Percentiles rank a stretch among this genome's conserved stretches.
Evolutionary conservation across 1,139 yeast genomes (phyloP).

Genomic region (Yamadazyma spencermartinsiae): DNA sequence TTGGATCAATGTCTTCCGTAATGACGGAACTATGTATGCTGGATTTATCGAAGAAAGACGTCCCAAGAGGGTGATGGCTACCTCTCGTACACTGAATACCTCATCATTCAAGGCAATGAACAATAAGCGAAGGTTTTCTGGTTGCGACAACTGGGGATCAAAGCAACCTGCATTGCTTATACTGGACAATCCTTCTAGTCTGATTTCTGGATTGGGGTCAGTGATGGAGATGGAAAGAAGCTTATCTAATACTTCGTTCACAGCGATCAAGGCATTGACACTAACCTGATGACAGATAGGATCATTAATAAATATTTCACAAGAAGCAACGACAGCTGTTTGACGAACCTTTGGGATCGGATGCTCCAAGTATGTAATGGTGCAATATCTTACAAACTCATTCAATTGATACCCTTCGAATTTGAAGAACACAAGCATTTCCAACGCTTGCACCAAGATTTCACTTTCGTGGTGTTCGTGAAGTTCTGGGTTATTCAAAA

Average conservation of each 20-base stretch:
- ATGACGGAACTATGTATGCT: conserved; percentile 91
- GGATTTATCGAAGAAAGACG: conserved; percentile 85
- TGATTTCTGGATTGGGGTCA: conserved; percentile 81
- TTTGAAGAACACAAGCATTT: conserved; percentile 72
- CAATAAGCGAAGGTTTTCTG: conserved; percentile 80
- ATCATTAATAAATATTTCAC: conserved; percentile 75
- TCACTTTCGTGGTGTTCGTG: conserved; percentile 51
- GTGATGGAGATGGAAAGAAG: conserved; percentile 84
- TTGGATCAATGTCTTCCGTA: conserved; percentile 84
- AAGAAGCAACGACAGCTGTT: conserved; percentile 82
- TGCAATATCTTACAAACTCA: conserved; percentile 85
- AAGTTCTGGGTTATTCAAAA: conserved; percentile 37
- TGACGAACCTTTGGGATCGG: conserved; percentile 77
- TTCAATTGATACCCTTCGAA: conserved; percentile 76
- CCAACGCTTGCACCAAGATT: conserved; percentile 64
- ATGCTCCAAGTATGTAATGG: conserved; percentile 79
- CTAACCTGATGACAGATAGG: conserved; percentile 86
- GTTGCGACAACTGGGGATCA: conserved; percentile 92
- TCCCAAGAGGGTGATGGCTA: conserved; percentile 80
- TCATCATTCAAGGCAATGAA: conserved; percentile 94
- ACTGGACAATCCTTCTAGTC: conserved; percentile 74
- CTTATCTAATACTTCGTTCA: conserved; percentile 80
- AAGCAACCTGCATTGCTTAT: conserved; percentile 63
- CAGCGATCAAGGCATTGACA: conserved; percentile 79
- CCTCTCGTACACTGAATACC: conserved; percentile 75